A percentile compares a stretch with the other conserved stretches of the same genome.
Evolutionary conservation across 202 grass and related monocot genomes (phyloP).

Genomic region (Elaeis oleifera): DNA sequence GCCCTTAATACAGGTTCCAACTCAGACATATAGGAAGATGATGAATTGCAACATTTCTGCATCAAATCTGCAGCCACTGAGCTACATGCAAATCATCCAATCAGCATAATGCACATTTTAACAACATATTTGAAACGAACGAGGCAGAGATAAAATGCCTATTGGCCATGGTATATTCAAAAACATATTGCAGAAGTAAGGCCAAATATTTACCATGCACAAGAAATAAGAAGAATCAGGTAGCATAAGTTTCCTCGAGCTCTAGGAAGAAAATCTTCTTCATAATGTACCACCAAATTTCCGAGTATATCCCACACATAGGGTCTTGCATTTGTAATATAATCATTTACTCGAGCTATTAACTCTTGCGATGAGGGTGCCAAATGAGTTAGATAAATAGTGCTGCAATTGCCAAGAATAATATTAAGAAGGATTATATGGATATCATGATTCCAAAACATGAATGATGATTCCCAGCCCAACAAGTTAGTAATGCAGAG

Average conservation of each 20-base stretch:
- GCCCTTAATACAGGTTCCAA: constrained; percentile 62
- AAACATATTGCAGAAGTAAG: neutral
- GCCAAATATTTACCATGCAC: constrained; percentile 57
- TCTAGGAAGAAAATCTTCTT: constrained; percentile 21
- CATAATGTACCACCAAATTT: constrained; percentile 45
- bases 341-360: constrained; percentile 32
- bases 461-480: constrained; percentile 55
- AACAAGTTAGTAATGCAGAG: constrained; percentile 41
- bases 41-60: constrained; percentile 29
- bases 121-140: constrained; percentile 12
- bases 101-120: neutral
- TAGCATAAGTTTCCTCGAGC: constrained; percentile 21
- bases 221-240: constrained; percentile 63
- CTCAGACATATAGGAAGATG: constrained; percentile 37
- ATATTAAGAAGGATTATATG: constrained; percentile 48
- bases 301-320: constrained; percentile 81
- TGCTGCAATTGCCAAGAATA: constrained; percentile 32
- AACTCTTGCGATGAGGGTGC: constrained; percentile 29
- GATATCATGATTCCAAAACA: constrained; percentile 63
- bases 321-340: constrained; percentile 35
- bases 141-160: neutral
- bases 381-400: constrained; percentile 13
- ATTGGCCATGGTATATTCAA: too few relatives aligned
- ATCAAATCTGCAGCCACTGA: constrained; percentile 33
- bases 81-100: constrained; percentile 23